Base-by-base conservation (phyloP, 208 protist species). In the Crithidia sp. region DNA sequence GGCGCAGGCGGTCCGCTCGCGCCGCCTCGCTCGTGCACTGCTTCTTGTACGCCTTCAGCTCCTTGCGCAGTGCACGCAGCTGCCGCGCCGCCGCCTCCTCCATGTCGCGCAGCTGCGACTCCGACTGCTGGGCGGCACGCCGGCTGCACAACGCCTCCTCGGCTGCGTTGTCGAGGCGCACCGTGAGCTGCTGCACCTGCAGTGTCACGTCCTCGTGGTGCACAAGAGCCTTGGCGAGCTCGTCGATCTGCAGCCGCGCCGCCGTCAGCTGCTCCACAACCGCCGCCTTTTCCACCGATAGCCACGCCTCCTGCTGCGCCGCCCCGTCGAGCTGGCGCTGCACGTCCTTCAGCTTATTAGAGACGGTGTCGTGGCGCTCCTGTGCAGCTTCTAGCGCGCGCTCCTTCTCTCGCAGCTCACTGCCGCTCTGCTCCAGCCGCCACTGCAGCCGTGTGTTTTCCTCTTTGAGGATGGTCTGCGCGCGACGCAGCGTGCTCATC, bases 231-330 rank as follows among this genome's bases (percentile, higher is more conserved):
- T 76, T 65, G n/a, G 69, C 64, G 28, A 92, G 74, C 53, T 80
- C 74, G 67, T 93, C 84, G 39, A 86, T 67, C 43, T 85, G 83
- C 49, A 71, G 72, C 63, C 86, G 79, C 39, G 76, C 63, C 13
- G 81, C 79, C 10, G 82, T 74, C 9, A 92, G 77, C 60, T 89
- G 79, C 59, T 86, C 83, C 60, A 44, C 44, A 6, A 71, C 12
- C 79, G 82, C 73, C n/a, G 72, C 68, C n/a, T 74, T 74, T 59
- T 92, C 84, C 36, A 77, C 85, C 16, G 61, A 47, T 2, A 84
- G 13, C 88, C 88, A 91, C 69, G 86, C 84, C 76, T 86, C 83
- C 55, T 83, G 86, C 78, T 92, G 90, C 40, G 71, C 76, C 7
- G 83, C 81, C 41, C 54, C 77, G 50, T 84, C 82, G 52, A 86